Evolutionary conservation across 2,329 filamentous ascomycete species (phyloP).

Genomic region (Trichoderma lentiforme): DNA sequence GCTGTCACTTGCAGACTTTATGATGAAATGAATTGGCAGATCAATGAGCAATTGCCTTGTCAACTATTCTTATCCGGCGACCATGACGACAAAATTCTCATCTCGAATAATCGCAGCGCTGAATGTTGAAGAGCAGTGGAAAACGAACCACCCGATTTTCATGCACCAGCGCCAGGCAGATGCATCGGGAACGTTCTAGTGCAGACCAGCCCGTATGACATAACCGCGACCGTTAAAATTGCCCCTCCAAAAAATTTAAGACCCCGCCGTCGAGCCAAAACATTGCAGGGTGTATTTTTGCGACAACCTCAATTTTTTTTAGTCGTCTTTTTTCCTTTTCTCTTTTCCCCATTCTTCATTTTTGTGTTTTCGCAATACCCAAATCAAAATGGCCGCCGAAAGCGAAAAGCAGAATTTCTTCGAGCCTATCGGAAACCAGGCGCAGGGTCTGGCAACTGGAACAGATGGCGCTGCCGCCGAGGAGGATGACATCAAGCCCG

Average conservation of each 20-base stretch:
- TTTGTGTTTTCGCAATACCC: conserved; percentile 11
- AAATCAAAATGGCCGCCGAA: conserved; percentile 41
- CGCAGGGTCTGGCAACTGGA: conserved; percentile 46
- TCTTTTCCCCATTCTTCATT: neutral
- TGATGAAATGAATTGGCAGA: conserved; percentile 34
- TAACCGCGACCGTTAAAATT: conserved; percentile 17
- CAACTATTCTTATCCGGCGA: neutral
- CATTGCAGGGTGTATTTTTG: conserved; percentile 1
- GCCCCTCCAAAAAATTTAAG: conserved; percentile 25
- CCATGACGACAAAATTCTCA: neutral
- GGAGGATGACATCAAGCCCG: conserved; percentile 51
- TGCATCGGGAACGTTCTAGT: conserved; percentile 20
- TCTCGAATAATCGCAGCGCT: neutral
- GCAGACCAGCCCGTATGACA: conserved; percentile 18
- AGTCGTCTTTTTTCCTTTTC: neutral
- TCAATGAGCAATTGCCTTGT: neutral
- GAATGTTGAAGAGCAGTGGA: neutral
- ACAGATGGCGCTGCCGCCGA: conserved; percentile 34
- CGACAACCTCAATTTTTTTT: conserved; percentile 12
- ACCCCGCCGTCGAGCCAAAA: conserved; percentile 22
- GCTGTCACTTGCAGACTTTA: conserved; percentile 56
- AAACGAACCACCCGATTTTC: neutral
- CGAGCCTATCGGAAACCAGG: conserved; percentile 61
- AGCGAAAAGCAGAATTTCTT: conserved; percentile 52
- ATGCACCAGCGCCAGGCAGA: neutral